A percentile compares a stretch with the other conserved stretches of the same genome.
Evolutionary conservation across 192 early-diverging fungal species (phyloP).

Genomic region (Backusella australiensis): DNA sequence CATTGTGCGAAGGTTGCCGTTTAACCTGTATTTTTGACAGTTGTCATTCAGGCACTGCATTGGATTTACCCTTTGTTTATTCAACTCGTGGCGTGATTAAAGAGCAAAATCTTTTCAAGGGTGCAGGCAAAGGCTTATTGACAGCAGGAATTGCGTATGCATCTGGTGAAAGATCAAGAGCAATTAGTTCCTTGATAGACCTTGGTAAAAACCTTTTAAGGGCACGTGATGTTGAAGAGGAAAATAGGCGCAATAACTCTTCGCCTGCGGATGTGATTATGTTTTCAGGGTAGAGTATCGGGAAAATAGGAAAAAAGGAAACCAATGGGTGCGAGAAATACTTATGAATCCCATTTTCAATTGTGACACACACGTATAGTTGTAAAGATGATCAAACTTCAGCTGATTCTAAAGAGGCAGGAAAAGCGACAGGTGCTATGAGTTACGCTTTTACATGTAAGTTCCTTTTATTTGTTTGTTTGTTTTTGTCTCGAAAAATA

Average conservation of each 20-base stretch:
- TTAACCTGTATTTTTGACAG: constrained; percentile 85
- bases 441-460: constrained; percentile 67
- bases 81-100: constrained; percentile 63
- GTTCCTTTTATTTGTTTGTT: not conserved
- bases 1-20: constrained; percentile 60
- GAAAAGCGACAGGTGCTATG: constrained; percentile 69
- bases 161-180: constrained; percentile 38
- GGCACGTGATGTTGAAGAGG: constrained; percentile 26
- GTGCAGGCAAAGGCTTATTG: constrained; percentile 43
- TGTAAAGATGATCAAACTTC: constrained; percentile 82
- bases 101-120: constrained; percentile 43
- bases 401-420: constrained; percentile 63
- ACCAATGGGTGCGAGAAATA: not conserved
- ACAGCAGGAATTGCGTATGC: constrained; percentile 48
- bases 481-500: not conserved
- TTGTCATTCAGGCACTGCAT: constrained; percentile 80
- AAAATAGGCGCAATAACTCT: constrained; percentile 34
- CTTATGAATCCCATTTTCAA: not conserved
- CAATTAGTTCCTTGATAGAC: constrained; percentile 36
- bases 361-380: constrained; percentile 19
- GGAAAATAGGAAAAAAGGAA: not conserved
- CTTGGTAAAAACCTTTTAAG: constrained; percentile 44
- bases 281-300: constrained; percentile 63
- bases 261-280: constrained; percentile 71
- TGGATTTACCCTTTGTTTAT: constrained; percentile 81